These are phyloP conservation scores for Boletus bicolor DNA, from an alignment of 768 basidiomycete genomes.

Conservation along the genomic window DNA sequence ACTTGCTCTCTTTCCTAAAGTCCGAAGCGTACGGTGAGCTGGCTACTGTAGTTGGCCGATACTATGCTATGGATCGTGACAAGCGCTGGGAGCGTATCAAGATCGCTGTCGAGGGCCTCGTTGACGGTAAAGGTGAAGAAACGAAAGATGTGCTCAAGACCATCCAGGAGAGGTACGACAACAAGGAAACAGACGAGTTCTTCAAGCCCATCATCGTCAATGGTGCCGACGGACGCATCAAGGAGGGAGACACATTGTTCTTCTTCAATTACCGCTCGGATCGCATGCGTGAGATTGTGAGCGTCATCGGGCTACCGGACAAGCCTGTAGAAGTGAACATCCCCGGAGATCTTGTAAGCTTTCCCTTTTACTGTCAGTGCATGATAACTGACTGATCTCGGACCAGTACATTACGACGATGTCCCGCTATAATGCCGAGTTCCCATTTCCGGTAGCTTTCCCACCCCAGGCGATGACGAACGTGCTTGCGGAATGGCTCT, in stretches of 20 bases:
- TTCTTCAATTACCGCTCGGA: slow-evolving; percentile 98
- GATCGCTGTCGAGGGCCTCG: slow-evolving; percentile 82
- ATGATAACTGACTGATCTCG: background rate
- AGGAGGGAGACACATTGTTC: slow-evolving; percentile 88
- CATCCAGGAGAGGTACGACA: slow-evolving; percentile 72
- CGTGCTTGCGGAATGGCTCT: slow-evolving; percentile 90
- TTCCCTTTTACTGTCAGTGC: background rate
- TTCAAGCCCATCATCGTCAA: slow-evolving; percentile 91
- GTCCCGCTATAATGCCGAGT: slow-evolving; percentile 90
- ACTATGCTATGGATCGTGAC: slow-evolving; percentile 97
- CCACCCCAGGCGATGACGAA: slow-evolving; percentile 94
- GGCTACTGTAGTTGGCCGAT: slow-evolving; percentile 82
- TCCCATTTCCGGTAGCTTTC: slow-evolving; percentile 87
- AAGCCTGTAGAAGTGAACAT: slow-evolving; percentile 82
- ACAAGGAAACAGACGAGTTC: slow-evolving; percentile 92
- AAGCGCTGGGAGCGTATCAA: slow-evolving; percentile 96
- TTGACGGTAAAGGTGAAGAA: slow-evolving; percentile 64
- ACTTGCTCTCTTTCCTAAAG: slow-evolving; percentile 73
- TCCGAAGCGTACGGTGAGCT: slow-evolving; percentile 78
- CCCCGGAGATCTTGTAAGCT: slow-evolving; percentile 73
- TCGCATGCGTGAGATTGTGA: slow-evolving; percentile 88
- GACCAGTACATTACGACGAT: slow-evolving; percentile 82
- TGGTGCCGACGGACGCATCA: slow-evolving; percentile 73
- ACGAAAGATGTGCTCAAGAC: slow-evolving; percentile 56
- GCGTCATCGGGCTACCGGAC: slow-evolving; percentile 75